These are phyloP conservation scores for Blastobotrys arbuscula DNA, from an alignment of 1,139 yeast genomes.

Conservation along the genomic window DNA sequence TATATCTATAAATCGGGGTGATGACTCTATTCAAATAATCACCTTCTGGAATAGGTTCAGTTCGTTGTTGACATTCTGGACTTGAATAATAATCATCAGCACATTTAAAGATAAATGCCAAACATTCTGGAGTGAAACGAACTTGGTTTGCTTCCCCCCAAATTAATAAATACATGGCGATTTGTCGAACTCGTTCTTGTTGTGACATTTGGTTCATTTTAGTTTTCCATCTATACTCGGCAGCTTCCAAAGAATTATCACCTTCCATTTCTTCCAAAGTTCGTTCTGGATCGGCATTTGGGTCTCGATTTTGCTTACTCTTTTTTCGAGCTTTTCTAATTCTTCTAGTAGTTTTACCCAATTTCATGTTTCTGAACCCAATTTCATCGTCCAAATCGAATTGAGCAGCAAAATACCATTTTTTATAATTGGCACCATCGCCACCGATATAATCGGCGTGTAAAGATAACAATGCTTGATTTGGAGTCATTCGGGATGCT, in stretches of 20 bases:
- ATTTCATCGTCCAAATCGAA: conserved; percentile 77
- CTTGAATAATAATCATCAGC: conserved; percentile 84
- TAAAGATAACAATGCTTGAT: conserved; percentile 82
- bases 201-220: conserved; percentile 67
- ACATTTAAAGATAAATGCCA: conserved; percentile 90
- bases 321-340: conserved; percentile 52
- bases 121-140: conserved; percentile 87
- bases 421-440: conserved; percentile 80
- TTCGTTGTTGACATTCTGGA: conserved; percentile 79
- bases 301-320: conserved; percentile 56
- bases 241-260: conserved; percentile 73
- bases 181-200: conserved; percentile 80
- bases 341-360: conserved; percentile 60
- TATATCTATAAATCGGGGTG: conserved; percentile 85
- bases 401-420: conserved; percentile 96
- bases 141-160: conserved; percentile 99
- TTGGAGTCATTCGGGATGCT: conserved; percentile 94
- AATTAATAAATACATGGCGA: conserved; percentile 79
- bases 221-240: conserved; percentile 78
- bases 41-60: conserved; percentile 85
- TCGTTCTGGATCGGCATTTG: conserved; percentile 42
- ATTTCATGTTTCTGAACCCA: conserved; percentile 72
- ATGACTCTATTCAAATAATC: conserved; percentile 87
- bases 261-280: conserved; percentile 80
- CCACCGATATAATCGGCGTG: conserved; percentile 99